Evolutionary conservation across 2,329 filamentous ascomycete genomes (phyloP).

Genomic region (Tolypocladium cylindrosporum): DNA sequence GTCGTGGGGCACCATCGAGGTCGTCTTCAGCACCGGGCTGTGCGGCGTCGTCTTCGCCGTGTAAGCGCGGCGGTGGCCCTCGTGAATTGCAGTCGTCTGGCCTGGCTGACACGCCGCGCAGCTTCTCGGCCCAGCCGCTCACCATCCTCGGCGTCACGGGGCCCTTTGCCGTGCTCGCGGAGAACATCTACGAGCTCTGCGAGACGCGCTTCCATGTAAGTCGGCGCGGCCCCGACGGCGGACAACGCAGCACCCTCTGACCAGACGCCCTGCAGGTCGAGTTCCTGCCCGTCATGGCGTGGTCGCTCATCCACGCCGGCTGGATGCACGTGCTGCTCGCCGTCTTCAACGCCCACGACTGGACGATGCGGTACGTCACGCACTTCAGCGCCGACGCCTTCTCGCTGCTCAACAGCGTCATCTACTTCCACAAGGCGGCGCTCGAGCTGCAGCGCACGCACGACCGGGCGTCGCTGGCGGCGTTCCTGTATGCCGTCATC

Average conservation of each 20-base stretch:
- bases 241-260: no score
- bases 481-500: constrained; percentile 55
- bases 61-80: constrained; percentile 18
- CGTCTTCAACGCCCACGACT: constrained; percentile 58
- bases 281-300: constrained; percentile 59
- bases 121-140: constrained; percentile 49
- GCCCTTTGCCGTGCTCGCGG: constrained; percentile 56
- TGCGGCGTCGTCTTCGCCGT: constrained; percentile 54
- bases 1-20: constrained; percentile 57
- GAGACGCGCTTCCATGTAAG: constrained; percentile 41
- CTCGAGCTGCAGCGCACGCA: constrained; percentile 54
- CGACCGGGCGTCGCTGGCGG: constrained; percentile 43
- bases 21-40: constrained; percentile 55
- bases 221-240: not conserved
- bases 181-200: constrained; percentile 54
- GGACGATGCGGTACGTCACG: constrained; percentile 62
- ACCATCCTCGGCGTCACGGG: constrained; percentile 58
- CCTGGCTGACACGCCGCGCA: constrained; percentile 6
- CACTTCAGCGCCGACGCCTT: constrained; percentile 59
- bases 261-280: constrained; percentile 28
- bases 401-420: constrained; percentile 55
- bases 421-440: constrained; percentile 59
- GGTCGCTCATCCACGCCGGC: constrained; percentile 53
- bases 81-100: no score
- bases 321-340: constrained; percentile 58